These are phyloP conservation scores for Excoecaria agallocha DNA, from an alignment of 345 rosid species.

Conservation along the genomic window DNA sequence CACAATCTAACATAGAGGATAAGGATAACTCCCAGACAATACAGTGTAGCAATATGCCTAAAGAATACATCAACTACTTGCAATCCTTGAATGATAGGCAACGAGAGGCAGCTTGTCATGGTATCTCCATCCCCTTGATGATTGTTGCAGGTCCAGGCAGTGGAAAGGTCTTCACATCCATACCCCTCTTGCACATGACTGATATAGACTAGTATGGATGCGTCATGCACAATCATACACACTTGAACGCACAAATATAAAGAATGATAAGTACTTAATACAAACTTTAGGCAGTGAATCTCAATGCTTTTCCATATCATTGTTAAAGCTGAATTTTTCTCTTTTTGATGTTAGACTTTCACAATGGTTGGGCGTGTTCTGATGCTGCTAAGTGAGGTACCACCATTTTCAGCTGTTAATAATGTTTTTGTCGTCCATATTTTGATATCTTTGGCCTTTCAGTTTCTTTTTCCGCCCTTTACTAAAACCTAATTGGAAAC, in stretches of 20 bases:
- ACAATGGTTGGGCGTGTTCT: constrained; percentile 96
- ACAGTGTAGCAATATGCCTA: constrained; percentile 46
- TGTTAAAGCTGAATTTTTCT: constrained; percentile 22
- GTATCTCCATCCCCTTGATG: constrained; percentile 75
- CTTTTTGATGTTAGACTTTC: constrained; percentile 58
- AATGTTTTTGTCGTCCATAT: constrained; percentile 9
- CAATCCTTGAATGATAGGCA: constrained; percentile 74
- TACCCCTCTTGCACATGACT: background rate
- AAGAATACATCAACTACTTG: constrained; percentile 58
- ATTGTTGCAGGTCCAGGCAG: constrained; percentile 98
- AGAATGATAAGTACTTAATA: no score
- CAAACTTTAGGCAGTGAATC: background rate
- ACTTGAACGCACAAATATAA: background rate
- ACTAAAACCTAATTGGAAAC: background rate
- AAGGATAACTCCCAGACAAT: constrained; percentile 24
- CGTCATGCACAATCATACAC: background rate
- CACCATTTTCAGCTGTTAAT: constrained; percentile 11
- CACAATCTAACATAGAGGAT: constrained; percentile 25
- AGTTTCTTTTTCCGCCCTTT: background rate
- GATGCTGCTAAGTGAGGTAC: constrained; percentile 71
- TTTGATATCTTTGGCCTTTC: background rate
- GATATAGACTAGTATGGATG: background rate
- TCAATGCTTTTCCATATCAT: constrained; percentile 2
- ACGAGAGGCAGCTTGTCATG: constrained; percentile 76
- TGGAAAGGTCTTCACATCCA: constrained; percentile 65